These are phyloP conservation scores for Sporothrix variecibatus DNA, from an alignment of 2,329 filamentous ascomycete species.

Conservation along the genomic window DNA sequence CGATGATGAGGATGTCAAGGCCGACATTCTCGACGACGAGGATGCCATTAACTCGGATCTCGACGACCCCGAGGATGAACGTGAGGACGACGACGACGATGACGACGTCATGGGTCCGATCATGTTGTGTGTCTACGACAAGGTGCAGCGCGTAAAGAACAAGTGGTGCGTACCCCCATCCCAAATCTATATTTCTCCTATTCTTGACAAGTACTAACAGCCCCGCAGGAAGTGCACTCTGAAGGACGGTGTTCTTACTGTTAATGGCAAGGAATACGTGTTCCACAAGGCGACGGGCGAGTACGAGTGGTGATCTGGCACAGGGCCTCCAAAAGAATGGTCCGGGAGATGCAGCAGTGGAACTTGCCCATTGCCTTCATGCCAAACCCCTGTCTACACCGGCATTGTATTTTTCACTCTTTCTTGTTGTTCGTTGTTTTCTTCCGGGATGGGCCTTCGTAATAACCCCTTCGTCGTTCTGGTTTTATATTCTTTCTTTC, in stretches of 20 bases:
- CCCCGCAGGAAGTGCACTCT: constrained; percentile 85
- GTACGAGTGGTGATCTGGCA: constrained; percentile 81
- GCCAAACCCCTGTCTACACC: background rate
- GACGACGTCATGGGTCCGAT: constrained; percentile 83
- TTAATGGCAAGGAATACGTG: constrained; percentile 92
- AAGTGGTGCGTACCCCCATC: constrained; percentile 67
- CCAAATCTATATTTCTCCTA: constrained; percentile 20
- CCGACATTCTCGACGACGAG: constrained; percentile 70
- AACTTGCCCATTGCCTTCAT: background rate
- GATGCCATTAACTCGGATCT: constrained; percentile 98
- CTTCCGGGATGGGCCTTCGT: background rate
- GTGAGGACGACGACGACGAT: constrained; percentile 81
- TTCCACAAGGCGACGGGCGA: constrained; percentile 98
- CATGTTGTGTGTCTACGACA: constrained; percentile 99
- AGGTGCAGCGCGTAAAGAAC: constrained; percentile 98
- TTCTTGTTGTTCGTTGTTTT: background rate
- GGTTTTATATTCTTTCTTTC: background rate
- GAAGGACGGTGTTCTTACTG: constrained; percentile 92
- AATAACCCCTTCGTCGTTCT: background rate
- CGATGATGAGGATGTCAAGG: constrained; percentile 61
- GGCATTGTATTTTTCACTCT: background rate
- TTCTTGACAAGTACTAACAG: constrained; percentile 22
- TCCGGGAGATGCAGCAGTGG: background rate
- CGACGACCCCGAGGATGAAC: constrained; percentile 87
- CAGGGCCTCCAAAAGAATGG: background rate